Percentiles rank a stretch among this genome's conserved stretches.
Conservation (phyloP, 306 rosid species). For the Alnus glutinosa region DNA sequence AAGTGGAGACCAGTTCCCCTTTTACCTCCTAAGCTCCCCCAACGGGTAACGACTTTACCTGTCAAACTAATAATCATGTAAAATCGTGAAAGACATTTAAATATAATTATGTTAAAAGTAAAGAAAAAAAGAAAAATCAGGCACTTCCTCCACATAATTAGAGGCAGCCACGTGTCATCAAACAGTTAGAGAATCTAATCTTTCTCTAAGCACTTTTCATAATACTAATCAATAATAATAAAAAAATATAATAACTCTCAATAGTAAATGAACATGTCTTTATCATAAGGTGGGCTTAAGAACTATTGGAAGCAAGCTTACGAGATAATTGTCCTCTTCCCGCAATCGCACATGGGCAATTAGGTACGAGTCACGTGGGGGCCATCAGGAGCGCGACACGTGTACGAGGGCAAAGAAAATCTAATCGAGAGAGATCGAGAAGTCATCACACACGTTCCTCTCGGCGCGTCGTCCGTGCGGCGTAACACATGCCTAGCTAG, state of each 20-base stretch:
- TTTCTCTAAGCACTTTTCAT: conserved; percentile 4
- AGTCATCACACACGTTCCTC: conserved; percentile 18
- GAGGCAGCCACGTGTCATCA: conserved; percentile 15
- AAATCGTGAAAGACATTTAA: too few relatives aligned
- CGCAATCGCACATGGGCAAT: conserved; percentile 59
- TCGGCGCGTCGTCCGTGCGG: conserved; percentile 32
- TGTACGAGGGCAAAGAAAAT: background rate
- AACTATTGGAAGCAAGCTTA: conserved; percentile 21
- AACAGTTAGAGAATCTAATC: conserved; percentile 24
- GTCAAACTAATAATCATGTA: conserved; percentile 39
- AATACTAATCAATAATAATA: background rate
- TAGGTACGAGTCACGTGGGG: conserved; percentile 45
- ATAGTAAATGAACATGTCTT: conserved; percentile 14
- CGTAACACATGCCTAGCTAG: conserved; percentile 36
- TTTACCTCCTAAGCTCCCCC: conserved; percentile 34
- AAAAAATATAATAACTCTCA: background rate
- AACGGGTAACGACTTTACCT: conserved; percentile 67
- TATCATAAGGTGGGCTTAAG: conserved; percentile 24
- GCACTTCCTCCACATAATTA: conserved; percentile 12
- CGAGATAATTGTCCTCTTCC: conserved; percentile 26
- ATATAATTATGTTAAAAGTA: background rate
- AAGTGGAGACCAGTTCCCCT: conserved; percentile 40
- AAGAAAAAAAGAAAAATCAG: background rate
- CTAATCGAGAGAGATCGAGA: background rate
- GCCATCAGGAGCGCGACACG: conserved; percentile 22